These are phyloP conservation scores for Cenchrus purpureus DNA, from an alignment of 176 grass and related monocot genomes.

Conservation along the genomic window DNA sequence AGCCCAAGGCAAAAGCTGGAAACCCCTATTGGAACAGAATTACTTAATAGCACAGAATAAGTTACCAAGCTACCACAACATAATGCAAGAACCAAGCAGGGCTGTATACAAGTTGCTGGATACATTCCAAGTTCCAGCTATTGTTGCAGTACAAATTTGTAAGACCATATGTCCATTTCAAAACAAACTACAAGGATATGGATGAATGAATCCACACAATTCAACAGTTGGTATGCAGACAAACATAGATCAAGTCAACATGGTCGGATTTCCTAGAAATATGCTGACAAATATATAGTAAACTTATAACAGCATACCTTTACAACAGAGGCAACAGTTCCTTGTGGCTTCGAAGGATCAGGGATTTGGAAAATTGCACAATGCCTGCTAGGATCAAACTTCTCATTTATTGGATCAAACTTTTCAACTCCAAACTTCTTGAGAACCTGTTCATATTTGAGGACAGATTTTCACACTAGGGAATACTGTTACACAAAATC, in stretches of 20 bases:
- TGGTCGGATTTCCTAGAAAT: conserved; percentile 13
- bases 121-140: not conserved
- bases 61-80: not conserved
- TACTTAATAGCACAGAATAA: not conserved
- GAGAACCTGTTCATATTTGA: conserved; percentile 60
- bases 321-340: conserved; percentile 64
- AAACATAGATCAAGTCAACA: not conserved
- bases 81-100: not conserved
- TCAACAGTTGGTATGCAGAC: not conserved
- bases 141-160: not conserved
- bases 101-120: not conserved
- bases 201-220: not conserved
- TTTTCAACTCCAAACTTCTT: conserved; percentile 73
- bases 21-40: not conserved
- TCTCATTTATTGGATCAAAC: conserved; percentile 64
- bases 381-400: conserved; percentile 68
- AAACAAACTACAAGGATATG: conserved; percentile 21
- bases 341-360: conserved; percentile 55
- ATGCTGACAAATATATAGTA: conserved; percentile 11
- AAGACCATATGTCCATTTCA: not conserved
- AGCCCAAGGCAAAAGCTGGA: not conserved
- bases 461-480: not conserved
- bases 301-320: conserved; percentile 45
- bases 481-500: not conserved
- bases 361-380: conserved; percentile 65